These are phyloP conservation scores for Penicillium verhagenii DNA, from an alignment of 495 filamentous ascomycete genomes.

Conservation along the genomic window DNA sequence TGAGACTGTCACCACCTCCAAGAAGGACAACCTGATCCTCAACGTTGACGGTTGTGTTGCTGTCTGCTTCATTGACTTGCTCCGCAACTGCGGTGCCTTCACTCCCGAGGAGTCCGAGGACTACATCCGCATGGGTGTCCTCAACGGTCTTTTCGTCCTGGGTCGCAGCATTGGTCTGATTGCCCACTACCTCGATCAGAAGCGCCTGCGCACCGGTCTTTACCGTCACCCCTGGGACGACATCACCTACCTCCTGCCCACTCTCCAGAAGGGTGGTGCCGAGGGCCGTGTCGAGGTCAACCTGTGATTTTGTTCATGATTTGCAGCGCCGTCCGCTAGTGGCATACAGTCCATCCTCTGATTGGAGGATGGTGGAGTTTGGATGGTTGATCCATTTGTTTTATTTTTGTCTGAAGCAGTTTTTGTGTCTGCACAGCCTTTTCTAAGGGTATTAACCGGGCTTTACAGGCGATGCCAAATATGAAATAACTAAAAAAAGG, in stretches of 20 bases:
- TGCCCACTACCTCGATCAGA: constrained; percentile 99
- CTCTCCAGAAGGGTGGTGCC: constrained; percentile 68
- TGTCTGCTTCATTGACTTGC: constrained; percentile 96
- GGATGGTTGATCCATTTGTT: constrained; percentile 41
- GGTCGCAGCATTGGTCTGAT: constrained; percentile 96
- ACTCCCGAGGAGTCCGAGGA: constrained; percentile 55
- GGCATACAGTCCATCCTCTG: constrained; percentile 36
- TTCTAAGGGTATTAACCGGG: background rate
- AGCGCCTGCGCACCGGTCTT: constrained; percentile 94
- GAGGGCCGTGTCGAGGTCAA: constrained; percentile 92
- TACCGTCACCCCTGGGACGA: constrained; percentile 99
- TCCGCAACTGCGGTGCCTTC: constrained; percentile 98
- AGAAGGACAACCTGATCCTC: constrained; percentile 99
- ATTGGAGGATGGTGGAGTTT: constrained; percentile 43
- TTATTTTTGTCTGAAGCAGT: constrained; percentile 19
- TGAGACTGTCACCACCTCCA: constrained; percentile 96
- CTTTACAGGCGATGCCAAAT: background rate
- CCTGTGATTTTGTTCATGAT: constrained; percentile 51
- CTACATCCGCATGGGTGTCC: constrained; percentile 82
- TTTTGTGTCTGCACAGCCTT: constrained; percentile 21
- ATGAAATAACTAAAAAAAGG: background rate
- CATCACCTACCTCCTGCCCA: constrained; percentile 93
- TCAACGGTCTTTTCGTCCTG: constrained; percentile 98
- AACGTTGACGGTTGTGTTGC: constrained; percentile 98
- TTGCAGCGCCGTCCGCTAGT: constrained; percentile 35